These are phyloP conservation scores for Quercus robur DNA, from an alignment of 306 rosid genomes.

Conservation along the genomic window DNA sequence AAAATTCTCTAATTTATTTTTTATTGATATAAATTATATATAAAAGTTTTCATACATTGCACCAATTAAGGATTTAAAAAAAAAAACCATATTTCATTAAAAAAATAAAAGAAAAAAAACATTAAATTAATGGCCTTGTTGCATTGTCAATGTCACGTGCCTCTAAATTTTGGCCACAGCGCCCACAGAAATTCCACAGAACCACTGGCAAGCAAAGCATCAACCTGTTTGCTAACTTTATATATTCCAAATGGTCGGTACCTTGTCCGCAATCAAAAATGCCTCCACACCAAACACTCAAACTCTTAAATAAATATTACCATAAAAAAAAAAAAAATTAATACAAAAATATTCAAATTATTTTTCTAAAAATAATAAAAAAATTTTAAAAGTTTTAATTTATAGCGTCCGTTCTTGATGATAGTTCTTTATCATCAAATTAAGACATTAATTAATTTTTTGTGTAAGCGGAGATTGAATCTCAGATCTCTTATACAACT, in stretches of 20 bases:
- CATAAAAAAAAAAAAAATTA: not conserved
- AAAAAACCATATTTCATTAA: too few species aligned
- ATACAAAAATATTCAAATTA: not conserved
- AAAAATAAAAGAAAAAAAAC: too few species aligned
- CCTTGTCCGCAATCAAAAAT: constrained; percentile 37
- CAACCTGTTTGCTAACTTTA: not conserved
- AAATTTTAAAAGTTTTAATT: accelerated
- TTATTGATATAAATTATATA: too few species aligned
- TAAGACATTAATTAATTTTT: accelerated
- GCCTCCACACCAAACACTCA: constrained; percentile 11
- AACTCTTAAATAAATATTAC: not conserved
- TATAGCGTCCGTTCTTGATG: accelerated
- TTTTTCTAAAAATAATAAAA: not conserved
- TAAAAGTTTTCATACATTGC: too few species aligned
- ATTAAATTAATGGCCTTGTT: not conserved
- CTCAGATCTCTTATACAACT: accelerated
- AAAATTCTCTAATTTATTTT: too few species aligned
- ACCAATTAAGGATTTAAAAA: too few species aligned
- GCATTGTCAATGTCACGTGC: constrained; percentile 19
- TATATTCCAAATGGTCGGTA: constrained; percentile 39
- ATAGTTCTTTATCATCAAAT: accelerated
- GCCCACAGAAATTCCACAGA: constrained; percentile 22
- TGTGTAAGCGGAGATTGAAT: accelerated
- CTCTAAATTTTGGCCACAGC: not conserved
- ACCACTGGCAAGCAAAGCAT: constrained; percentile 11